Base-by-base conservation (phyloP, 2,329 filamentous ascomycete genomes). In the Triangularia verruculosa region DNA sequence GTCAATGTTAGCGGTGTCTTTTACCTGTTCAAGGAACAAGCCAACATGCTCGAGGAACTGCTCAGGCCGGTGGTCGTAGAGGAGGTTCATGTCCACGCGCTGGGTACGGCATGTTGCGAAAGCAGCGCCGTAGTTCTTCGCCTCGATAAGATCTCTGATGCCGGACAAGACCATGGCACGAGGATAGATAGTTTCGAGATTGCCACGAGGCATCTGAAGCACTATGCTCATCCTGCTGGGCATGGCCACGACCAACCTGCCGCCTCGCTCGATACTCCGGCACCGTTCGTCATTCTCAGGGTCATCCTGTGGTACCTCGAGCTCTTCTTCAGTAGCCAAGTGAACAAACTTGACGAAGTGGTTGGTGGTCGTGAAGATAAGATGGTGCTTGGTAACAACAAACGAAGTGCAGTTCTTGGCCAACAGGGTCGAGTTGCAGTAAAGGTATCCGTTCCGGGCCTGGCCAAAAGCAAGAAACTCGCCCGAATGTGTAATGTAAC, bases 271-370 rank as follows among this genome's bases (percentile, higher is more conserved):
- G 62, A 99, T 90, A 70, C 87, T 96, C 68, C 95, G 86, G 74
- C 94, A 98, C 72, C 95, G 83, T 76, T 99, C 95, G 70, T 98
- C 95, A 28, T 85, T 89, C 74, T 97, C 93, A 0, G 93, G 93
- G 54, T 97, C 92, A 74, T 99, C 94, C 11, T 82, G 83, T 0
- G 95, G 93, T 0, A 97, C 83, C 69, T 95, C 88, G 64, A 97
- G 86, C 27, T 89, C 91, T 68, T 92, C 82, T 15, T 84, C 80
- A 64, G 80, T 78, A 3, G 86, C 83, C 57, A 98, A 78, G 75
- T 99, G 94, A 13, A 97, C 89, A 75, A 97, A 97, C 76, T 99
- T 99, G 67, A 99, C 82, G 3, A 97, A 82, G 74, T 98, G 93
- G 68, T 93, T 93, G 64, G 89, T 93, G 0, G 95, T 99, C 0